A percentile compares a stretch with the other conserved stretches of the same genome.
Evolutionary conservation across 306 rosid species (phyloP).

Genomic region (Trifolium fragiferum): DNA sequence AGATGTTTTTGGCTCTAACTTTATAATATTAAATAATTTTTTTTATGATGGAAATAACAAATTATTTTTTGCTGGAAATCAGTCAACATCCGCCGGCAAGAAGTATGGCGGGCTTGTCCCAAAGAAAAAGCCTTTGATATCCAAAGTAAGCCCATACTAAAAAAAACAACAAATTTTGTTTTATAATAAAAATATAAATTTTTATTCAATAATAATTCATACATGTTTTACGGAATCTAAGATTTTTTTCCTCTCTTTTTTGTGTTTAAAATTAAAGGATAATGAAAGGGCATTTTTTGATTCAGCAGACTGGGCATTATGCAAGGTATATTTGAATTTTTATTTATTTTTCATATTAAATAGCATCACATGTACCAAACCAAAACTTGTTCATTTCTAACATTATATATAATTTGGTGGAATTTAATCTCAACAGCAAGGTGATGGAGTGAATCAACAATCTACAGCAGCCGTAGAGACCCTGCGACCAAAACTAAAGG

Average conservation of each 20-base stretch:
- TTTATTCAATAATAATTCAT: not conserved
- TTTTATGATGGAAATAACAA: not conserved
- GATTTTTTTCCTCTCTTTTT: not conserved
- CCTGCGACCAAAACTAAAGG: slow-evolving; percentile 83
- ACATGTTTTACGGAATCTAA: slow-evolving; percentile 3
- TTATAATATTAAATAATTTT: not conserved
- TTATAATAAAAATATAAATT: not conserved
- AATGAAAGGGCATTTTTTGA: slow-evolving; percentile 94
- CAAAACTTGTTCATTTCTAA: not conserved
- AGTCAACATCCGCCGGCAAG: slow-evolving; percentile 55
- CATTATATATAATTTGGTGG: not conserved
- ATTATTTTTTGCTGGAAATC: not conserved
- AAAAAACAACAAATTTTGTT: not conserved
- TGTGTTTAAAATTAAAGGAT: slow-evolving; percentile 54
- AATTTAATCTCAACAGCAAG: slow-evolving; percentile 64
- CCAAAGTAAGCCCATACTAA: slow-evolving; percentile 61
- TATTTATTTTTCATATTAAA: not conserved
- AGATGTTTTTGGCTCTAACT: slow-evolving; percentile 3
- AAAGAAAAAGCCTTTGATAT: slow-evolving; percentile 91
- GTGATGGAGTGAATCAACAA: slow-evolving; percentile 73
- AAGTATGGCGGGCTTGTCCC: slow-evolving; percentile 88
- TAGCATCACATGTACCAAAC: not conserved
- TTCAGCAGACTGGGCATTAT: slow-evolving; percentile 96
- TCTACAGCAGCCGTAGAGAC: slow-evolving; percentile 78
- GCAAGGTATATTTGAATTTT: slow-evolving; percentile 66